phyloP scores from a whole-genome alignment of 73 alveolate species.

The Chromera velia region DNA sequence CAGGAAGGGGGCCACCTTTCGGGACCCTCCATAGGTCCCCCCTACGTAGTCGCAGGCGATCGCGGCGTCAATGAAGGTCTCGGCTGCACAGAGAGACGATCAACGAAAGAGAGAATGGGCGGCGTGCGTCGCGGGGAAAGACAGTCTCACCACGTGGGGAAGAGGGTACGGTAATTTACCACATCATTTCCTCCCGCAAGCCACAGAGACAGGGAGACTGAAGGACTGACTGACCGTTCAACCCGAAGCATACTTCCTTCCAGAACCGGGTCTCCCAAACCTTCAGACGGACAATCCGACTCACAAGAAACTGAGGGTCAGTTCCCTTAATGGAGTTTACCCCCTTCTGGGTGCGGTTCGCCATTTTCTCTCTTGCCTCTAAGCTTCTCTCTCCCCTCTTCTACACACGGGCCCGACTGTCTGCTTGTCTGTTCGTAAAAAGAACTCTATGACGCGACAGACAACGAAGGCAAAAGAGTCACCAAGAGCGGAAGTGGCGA shows the following conservation, averaged over 20 bases:
- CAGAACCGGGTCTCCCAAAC: slow-evolving; percentile 67
- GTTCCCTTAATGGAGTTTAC: slow-evolving; percentile 54
- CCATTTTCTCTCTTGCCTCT: slow-evolving; percentile 16
- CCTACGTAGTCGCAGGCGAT: slow-evolving; percentile 72
- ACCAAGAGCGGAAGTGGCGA: too few relatives aligned
- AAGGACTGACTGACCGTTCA: slow-evolving; percentile 24
- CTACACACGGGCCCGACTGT: too few relatives aligned
- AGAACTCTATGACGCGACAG: too few relatives aligned
- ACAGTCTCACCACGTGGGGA: too few relatives aligned
- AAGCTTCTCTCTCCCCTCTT: too few relatives aligned
- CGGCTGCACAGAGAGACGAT: slow-evolving; percentile 30
- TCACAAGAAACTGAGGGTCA: slow-evolving; percentile 70
- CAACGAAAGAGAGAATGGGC: not conserved
- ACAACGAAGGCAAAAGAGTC: too few relatives aligned
- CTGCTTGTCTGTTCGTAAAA: too few relatives aligned
- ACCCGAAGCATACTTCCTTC: slow-evolving; percentile 82
- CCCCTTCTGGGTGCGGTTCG: slow-evolving; percentile 59
- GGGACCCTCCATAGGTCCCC: slow-evolving; percentile 75
- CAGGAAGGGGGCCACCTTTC: slow-evolving; percentile 69
- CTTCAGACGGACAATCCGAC: slow-evolving; percentile 67
- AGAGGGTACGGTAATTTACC: too few relatives aligned
- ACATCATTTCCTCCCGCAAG: too few relatives aligned
- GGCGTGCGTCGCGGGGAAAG: too few relatives aligned
- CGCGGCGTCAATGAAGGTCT: slow-evolving; percentile 66
- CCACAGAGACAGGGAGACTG: too few relatives aligned